A percentile compares a stretch with the other conserved stretches of the same genome.
These are phyloP conservation scores for Pseudocercospora fijiensis DNA, from an alignment of 2,329 filamentous ascomycete species.

Conservation along the genomic window DNA sequence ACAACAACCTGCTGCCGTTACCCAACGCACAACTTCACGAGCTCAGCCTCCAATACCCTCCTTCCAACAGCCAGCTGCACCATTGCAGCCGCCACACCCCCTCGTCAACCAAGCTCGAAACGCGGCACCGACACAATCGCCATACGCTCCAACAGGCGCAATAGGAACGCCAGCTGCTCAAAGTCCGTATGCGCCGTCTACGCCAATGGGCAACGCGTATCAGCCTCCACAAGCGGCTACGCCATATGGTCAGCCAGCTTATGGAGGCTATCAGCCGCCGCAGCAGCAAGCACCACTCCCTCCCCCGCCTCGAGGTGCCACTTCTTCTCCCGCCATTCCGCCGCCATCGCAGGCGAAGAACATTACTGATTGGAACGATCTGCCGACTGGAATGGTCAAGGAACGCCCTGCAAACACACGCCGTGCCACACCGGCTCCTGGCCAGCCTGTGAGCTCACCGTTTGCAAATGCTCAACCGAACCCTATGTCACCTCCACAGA, in stretches of 20 bases:
- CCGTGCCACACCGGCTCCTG: slow-evolving; percentile 66
- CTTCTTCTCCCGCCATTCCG: slow-evolving; percentile 62
- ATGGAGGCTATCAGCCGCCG: slow-evolving; percentile 47
- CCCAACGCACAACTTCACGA: slow-evolving; percentile 31
- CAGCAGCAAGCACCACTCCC: slow-evolving; percentile 49
- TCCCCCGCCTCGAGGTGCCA: slow-evolving; percentile 65
- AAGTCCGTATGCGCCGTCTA: slow-evolving; percentile 54
- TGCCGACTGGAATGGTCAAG: slow-evolving; percentile 76
- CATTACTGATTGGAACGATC: slow-evolving; percentile 88
- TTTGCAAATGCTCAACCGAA: slow-evolving; percentile 65
- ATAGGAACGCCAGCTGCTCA: slow-evolving; percentile 30
- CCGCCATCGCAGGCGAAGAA: slow-evolving; percentile 70
- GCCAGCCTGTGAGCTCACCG: slow-evolving; percentile 67
- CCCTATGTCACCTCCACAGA: slow-evolving; percentile 52
- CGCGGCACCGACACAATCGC: slow-evolving; percentile 26
- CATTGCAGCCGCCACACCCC: slow-evolving; percentile 32
- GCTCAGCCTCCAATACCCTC: slow-evolving; percentile 22
- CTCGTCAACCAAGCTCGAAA: slow-evolving; percentile 39
- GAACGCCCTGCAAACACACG: slow-evolving; percentile 61
- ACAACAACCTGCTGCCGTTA: slow-evolving; percentile 40
- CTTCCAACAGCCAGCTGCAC: slow-evolving; percentile 44
- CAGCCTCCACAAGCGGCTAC: slow-evolving; percentile 49
- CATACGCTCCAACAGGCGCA: slow-evolving; percentile 42
- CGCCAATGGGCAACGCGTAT: slow-evolving; percentile 34
- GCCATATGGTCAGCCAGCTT: slow-evolving; percentile 40